Conservation (phyloP, 2,329 filamentous ascomycete species). For the Aureobasidium sp. region DNA sequence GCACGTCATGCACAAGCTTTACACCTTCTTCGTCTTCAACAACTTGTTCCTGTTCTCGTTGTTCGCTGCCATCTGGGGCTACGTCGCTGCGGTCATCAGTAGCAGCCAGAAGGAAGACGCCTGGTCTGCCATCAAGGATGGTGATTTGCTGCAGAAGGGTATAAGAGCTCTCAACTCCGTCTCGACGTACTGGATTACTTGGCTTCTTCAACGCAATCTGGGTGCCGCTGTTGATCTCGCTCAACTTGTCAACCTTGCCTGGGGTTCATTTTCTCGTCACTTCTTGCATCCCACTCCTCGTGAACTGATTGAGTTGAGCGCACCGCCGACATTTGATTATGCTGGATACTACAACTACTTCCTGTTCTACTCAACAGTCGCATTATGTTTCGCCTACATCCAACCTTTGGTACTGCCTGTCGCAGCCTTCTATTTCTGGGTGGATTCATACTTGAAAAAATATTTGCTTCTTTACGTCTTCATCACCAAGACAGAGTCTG, state of each 20-base stretch:
- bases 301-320: slow-evolving; percentile 84
- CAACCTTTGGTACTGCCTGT: slow-evolving; percentile 83
- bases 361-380: slow-evolving; percentile 85
- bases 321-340: slow-evolving; percentile 88
- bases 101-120: slow-evolving; percentile 49
- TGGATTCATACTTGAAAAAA: slow-evolving; percentile 89
- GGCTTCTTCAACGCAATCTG: slow-evolving; percentile 83
- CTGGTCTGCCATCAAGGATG: slow-evolving; percentile 59
- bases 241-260: slow-evolving; percentile 75
- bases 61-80: slow-evolving; percentile 74
- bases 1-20: slow-evolving; percentile 84
- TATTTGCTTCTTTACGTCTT: slow-evolving; percentile 89
- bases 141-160: slow-evolving; percentile 53
- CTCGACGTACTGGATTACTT: slow-evolving; percentile 90
- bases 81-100: slow-evolving; percentile 57
- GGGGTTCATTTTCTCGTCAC: slow-evolving; percentile 74
- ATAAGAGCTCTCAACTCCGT: slow-evolving; percentile 71
- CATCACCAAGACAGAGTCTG: slow-evolving; percentile 92
- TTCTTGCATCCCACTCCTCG: slow-evolving; percentile 83
- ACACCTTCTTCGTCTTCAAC: slow-evolving; percentile 96
- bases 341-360: slow-evolving; percentile 98
- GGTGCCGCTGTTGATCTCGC: slow-evolving; percentile 91
- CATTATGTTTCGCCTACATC: slow-evolving; percentile 72
- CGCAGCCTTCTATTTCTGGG: slow-evolving; percentile 76
- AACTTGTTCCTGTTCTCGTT: slow-evolving; percentile 90